These are phyloP conservation scores for Ogataea chonburiensis DNA, from an alignment of 805 yeast genomes.

Conservation along the genomic window DNA sequence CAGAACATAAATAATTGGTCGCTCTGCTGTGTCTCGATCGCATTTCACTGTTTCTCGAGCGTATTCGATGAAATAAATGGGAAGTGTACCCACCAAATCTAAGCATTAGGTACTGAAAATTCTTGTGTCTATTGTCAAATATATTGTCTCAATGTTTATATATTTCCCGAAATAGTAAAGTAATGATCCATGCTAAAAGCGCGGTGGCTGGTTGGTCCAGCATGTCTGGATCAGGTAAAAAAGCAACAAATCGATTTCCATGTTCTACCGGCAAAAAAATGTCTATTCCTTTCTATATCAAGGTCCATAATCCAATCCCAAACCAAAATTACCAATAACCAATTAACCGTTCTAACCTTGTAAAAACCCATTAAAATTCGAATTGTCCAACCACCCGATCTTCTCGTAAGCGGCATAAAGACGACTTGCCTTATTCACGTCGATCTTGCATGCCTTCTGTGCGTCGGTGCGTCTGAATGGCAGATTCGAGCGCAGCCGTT, in stretches of 20 bases:
- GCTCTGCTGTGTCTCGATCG: conserved; percentile 6
- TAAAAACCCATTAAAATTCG: conserved; percentile 45
- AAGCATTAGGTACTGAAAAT: conserved; percentile 3
- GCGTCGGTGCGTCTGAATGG: conserved; percentile 97
- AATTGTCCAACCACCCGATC: conserved; percentile 89
- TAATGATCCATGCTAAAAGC: conserved; percentile 1
- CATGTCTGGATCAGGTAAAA: conserved; percentile 5
- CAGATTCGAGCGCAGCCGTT: conserved; percentile 61
- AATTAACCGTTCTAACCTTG: conserved; percentile 11
- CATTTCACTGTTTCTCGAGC: conserved; percentile 2
- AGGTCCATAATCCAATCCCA: conserved; percentile 1
- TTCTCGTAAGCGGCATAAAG: conserved; percentile 86
- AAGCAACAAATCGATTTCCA: conserved; percentile 5
- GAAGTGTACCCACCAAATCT: conserved; percentile 7
- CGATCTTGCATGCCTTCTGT: conserved; percentile 95
- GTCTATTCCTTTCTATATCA: conserved; percentile 3
- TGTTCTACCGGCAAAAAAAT: too few species aligned
- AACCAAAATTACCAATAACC: neutral
- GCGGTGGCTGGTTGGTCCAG: conserved; percentile 5
- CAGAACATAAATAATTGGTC: conserved; percentile 15
- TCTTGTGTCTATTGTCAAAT: conserved; percentile 4
- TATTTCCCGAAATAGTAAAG: conserved; percentile 1
- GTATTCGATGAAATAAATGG: conserved; percentile 2
- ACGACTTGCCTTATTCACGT: conserved; percentile 93
- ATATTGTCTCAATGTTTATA: conserved; percentile 9